Base-by-base conservation (phyloP, 2,329 filamentous ascomycete genomes). In the Amylocarpus encephaloides region DNA sequence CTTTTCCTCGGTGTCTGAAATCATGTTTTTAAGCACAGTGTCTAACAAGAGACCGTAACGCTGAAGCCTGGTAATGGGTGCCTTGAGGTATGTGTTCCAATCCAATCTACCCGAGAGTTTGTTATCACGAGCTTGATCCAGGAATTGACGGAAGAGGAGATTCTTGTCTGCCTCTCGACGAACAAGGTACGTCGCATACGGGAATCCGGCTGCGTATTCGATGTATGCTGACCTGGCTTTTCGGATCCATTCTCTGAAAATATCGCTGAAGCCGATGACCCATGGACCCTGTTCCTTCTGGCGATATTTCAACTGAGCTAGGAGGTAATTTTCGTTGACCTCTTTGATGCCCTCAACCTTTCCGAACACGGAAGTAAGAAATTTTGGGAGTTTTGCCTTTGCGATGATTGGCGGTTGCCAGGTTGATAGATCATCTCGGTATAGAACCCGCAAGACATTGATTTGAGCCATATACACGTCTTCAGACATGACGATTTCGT, bases 241-340 rank as follows among this genome's bases (percentile, higher is more conserved):
- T 56, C 93, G 82, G 55, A 97, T 95, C 93, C 93, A 98, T 70
- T 98, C 93, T 51, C 93, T 78, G 74, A 98, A 97, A 44, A 98
- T 88, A 64, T 97, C 93, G 65, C 91, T 96, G 70, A 96, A 96
- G 2, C 93, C 93, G 11, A 80, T 76, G 51, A 98, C 85, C 83
- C 90, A 98, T 0, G 93, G 93, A 0, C 93, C 93, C 70, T 98
- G 92, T 66, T 97, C 93, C 63, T 93, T 87, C 67, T 98, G 93
- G 22, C 93, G 83, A 66, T 97, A 98, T 65, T 97, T 97, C 61
- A 98, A 79, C 67, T 96, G 92, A 1, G 92, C 86, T 19, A 98
- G 73, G 16, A 98, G 78, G 66, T 93, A 85, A 55, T 96, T 91
- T 67, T 94, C 93, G 68, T 97, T 97, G 60, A 91, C 89, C 58